Evolutionary conservation across 1,284 basidiomycete genomes (phyloP), one percentile per base, ranked within the genome.

Genomic region (Malassezia cuniculi): DNA sequence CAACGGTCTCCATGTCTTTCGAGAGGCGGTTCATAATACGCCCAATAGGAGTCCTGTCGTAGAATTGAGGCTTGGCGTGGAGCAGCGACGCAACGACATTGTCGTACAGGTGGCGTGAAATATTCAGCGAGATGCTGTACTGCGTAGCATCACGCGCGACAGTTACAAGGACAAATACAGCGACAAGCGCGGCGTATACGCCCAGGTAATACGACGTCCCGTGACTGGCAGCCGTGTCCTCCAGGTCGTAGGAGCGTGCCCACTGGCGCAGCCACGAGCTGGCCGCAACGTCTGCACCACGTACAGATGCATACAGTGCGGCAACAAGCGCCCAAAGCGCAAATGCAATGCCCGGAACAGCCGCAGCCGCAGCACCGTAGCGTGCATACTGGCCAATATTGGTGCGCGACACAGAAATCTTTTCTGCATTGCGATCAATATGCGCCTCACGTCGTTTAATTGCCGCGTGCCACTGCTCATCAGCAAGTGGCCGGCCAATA

Each of bases 11-110:
- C 8, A 65, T 43, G 26, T 68, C 66, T 41, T 63, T 62, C 14
- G 57, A 58, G n/a, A 66, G 46, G 25, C 64, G 54, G 45, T 67
- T 67, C 52, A 68, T 61, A 37, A 68, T 61, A 10, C 64, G 50
- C 5, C 66, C 64, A 16, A 64, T 54, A 11, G 62, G 63, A 17
- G 63, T 63, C 19, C 54, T 47, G 34, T 65, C 62, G 18, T 61
- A 65, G 48, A 58, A 65, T 7, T 54, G 53, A 17, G 60, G 62
- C 35, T 38, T 79, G 1, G 89, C 86, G 55, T 87, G 86, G 1
- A 97, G 71, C 7, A 95, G 80, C 0, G 80, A 71, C 64, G 86
- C 80, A 27, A 95, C 73, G 32, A 97, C 75, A 27, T 70, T 47
- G 16, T 47, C 34, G 31, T 66, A 65, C 46, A 68, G 43, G n/a